Evolutionary conservation across 306 rosid species (phyloP).

Genomic region (Cicer cuneatum): DNA sequence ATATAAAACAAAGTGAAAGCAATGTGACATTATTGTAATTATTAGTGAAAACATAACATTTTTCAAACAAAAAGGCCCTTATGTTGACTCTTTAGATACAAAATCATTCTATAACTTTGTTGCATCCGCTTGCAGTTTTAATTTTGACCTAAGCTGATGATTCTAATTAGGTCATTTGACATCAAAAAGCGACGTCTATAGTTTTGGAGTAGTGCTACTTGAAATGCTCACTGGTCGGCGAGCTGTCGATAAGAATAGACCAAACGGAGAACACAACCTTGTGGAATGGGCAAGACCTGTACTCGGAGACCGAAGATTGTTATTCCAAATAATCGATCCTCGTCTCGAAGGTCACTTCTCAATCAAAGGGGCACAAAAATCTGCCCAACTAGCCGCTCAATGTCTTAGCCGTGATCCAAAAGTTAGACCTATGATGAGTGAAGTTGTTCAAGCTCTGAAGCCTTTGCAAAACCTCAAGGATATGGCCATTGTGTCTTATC

Average conservation of each 20-base stretch:
- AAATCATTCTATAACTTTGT: background rate
- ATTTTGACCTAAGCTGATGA: constrained; percentile 38
- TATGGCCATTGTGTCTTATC: constrained; percentile 79
- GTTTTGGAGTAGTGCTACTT: constrained; percentile 93
- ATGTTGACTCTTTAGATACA: no score
- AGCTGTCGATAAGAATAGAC: constrained; percentile 86
- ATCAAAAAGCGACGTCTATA: constrained; percentile 86
- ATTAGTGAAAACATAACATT: background rate
- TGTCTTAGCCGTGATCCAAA: constrained; percentile 93
- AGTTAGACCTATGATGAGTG: constrained; percentile 84
- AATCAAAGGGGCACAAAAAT: constrained; percentile 80
- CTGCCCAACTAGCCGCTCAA: constrained; percentile 74
- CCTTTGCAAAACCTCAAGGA: constrained; percentile 84
- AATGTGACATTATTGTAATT: background rate
- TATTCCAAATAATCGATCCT: constrained; percentile 76
- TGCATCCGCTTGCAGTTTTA: constrained; percentile 8
- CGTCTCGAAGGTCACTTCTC: constrained; percentile 98
- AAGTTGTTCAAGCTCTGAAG: constrained; percentile 75
- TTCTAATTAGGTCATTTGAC: constrained; percentile 79
- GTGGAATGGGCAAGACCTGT: constrained; percentile 92
- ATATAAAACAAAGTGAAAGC: background rate
- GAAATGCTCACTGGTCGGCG: constrained; percentile 92
- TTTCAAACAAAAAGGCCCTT: no score
- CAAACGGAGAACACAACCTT: constrained; percentile 91
- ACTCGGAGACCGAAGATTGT: constrained; percentile 78